phyloP scores from a whole-genome alignment of 371 early-diverging fungal species.

The Rhizomucor pusillus region DNA sequence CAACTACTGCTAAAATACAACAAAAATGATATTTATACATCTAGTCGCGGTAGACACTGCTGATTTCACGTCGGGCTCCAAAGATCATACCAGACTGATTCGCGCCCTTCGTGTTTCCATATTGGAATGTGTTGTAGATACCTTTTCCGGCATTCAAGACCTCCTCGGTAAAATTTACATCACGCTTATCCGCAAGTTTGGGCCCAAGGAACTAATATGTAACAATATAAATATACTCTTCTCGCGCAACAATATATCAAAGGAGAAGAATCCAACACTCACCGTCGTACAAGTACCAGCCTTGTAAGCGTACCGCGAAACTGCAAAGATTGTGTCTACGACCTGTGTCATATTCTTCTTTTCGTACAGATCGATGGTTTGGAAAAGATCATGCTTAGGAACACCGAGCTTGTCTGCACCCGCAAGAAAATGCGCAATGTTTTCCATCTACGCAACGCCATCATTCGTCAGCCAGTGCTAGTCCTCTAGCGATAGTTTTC shows the following conservation, averaged over 20 bases:
- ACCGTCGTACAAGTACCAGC: conserved; percentile 57
- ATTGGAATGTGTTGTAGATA: conserved; percentile 55
- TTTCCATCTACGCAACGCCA: conserved; percentile 66
- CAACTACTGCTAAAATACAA: not conserved
- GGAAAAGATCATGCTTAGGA: conserved; percentile 82
- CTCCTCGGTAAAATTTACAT: conserved; percentile 64
- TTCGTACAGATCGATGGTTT: conserved; percentile 90
- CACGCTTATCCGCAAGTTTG: conserved; percentile 72
- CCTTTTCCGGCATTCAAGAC: conserved; percentile 60
- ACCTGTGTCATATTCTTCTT: conserved; percentile 82
- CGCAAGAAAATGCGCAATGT: conserved; percentile 78
- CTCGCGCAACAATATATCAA: not conserved
- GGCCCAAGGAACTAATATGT: conserved; percentile 63
- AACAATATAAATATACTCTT: not conserved
- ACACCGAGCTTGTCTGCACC: conserved; percentile 73
- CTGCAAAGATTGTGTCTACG: conserved; percentile 73
- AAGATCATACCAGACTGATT: conserved; percentile 52
- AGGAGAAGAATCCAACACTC: conserved; percentile 2
- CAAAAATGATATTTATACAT: not conserved
- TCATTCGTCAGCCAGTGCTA: not conserved
- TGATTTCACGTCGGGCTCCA: conserved; percentile 53
- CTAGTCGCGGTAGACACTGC: not conserved
- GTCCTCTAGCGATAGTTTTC: not conserved
- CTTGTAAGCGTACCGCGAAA: conserved; percentile 80
- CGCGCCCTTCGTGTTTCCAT: conserved; percentile 60